Conservation (phyloP, 2,329 filamentous ascomycete species). For the Calonectria naviculata region DNA sequence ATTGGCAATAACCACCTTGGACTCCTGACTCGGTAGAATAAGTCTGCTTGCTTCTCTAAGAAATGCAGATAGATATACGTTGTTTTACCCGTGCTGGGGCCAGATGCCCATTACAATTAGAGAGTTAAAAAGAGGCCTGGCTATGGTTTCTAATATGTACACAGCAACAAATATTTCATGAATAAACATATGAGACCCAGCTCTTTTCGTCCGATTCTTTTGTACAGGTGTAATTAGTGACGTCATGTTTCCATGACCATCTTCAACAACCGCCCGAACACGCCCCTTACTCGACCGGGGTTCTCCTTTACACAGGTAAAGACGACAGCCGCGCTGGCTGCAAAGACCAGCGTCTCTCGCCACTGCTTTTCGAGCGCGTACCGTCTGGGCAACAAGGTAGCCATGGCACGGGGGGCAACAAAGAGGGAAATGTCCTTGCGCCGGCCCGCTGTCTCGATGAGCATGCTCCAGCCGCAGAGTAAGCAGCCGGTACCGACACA, state of each 20-base stretch:
- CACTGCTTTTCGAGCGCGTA: constrained; percentile 73
- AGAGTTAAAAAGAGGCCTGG: background rate
- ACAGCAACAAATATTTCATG: background rate
- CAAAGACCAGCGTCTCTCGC: constrained; percentile 75
- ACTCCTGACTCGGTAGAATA: too few species aligned
- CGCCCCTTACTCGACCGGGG: constrained; percentile 71
- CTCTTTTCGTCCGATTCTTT: too few species aligned
- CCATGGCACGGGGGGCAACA: constrained; percentile 81
- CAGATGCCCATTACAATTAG: background rate
- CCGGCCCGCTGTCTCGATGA: constrained; percentile 74
- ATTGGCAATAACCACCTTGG: too few species aligned
- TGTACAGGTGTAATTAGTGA: background rate
- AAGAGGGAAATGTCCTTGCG: constrained; percentile 83
- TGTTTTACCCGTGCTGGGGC: background rate
- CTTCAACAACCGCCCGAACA: constrained; percentile 71
- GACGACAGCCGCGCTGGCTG: constrained; percentile 75
- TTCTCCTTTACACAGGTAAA: constrained; percentile 75
- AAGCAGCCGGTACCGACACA: constrained; percentile 79
- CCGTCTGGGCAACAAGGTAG: constrained; percentile 77
- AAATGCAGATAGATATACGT: too few species aligned
- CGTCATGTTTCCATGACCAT: constrained; percentile 56
- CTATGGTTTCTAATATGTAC: background rate
- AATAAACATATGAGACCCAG: background rate
- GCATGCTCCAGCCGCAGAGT: constrained; percentile 84
- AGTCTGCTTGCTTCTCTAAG: too few species aligned